These are phyloP conservation scores for Fusarium cyanostomum DNA, from an alignment of 2,329 filamentous ascomycete species.

Conservation along the genomic window DNA sequence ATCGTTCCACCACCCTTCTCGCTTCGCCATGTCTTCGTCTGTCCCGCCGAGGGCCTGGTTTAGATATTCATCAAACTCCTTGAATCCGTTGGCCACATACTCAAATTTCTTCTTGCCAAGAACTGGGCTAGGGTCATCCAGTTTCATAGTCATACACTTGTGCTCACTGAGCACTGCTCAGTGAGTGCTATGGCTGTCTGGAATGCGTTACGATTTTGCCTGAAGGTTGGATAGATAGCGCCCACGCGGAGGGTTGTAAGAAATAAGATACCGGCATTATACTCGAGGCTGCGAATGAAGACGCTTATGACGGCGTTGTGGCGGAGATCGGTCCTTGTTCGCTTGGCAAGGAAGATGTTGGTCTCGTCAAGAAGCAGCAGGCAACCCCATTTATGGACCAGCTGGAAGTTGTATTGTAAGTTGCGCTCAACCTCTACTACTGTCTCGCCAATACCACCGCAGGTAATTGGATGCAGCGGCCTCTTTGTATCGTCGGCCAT, in stretches of 20 bases:
- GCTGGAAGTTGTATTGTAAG: slow-evolving; percentile 4
- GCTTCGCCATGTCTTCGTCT: neutral
- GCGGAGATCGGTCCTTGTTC: slow-evolving; percentile 2
- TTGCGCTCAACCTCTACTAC: slow-evolving; percentile 5
- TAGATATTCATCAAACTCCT: slow-evolving; percentile 18
- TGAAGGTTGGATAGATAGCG: slow-evolving; percentile 12
- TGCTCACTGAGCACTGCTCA: slow-evolving; percentile 30
- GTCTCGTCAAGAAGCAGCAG: slow-evolving; percentile 18
- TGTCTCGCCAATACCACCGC: slow-evolving; percentile 17
- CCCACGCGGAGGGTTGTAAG: slow-evolving; percentile 83
- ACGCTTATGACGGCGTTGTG: slow-evolving; percentile 59
- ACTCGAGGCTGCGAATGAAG: slow-evolving; percentile 82
- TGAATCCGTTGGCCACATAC: slow-evolving; percentile 8
- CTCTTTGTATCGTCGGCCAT: slow-evolving; percentile 12
- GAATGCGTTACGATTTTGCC: slow-evolving; percentile 41
- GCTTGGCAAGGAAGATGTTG: slow-evolving; percentile 9
- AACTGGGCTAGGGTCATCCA: neutral
- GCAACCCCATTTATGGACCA: slow-evolving; percentile 19
- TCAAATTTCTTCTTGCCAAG: slow-evolving; percentile 14
- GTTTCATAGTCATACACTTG: neutral
- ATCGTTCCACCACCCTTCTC: neutral
- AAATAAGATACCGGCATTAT: slow-evolving; percentile 87
- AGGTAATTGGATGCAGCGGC: slow-evolving; percentile 13
- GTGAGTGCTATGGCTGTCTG: slow-evolving; percentile 37
- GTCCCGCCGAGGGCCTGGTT: neutral